phyloP scores from a whole-genome alignment of 345 rosid species.

The Geranium rotundifolium region DNA sequence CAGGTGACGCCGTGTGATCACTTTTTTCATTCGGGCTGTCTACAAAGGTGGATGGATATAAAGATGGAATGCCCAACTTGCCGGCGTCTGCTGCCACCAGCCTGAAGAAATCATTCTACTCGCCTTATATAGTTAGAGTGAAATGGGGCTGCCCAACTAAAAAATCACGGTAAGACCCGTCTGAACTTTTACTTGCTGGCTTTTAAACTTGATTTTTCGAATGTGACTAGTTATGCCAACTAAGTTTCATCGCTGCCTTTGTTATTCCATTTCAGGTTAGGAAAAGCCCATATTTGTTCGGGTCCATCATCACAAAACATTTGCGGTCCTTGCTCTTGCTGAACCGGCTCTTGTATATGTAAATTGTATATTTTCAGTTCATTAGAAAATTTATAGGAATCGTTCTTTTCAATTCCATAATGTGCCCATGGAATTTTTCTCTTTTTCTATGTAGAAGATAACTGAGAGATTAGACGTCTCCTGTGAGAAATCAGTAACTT shows the following conservation, averaged over 20 bases:
- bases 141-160: slow-evolving; percentile 10
- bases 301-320: too few species aligned
- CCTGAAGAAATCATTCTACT: slow-evolving; percentile 27
- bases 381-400: neutral
- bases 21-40: slow-evolving; percentile 85
- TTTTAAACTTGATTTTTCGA: neutral
- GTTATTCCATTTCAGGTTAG: too few species aligned
- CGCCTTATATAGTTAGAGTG: slow-evolving; percentile 21
- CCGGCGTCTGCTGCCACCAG: slow-evolving; percentile 86
- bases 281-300: too few species aligned
- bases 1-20: slow-evolving; percentile 98
- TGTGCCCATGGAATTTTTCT: too few species aligned
- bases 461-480: too few species aligned
- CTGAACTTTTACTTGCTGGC: neutral
- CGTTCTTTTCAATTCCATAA: too few species aligned
- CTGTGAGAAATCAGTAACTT: too few species aligned
- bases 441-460: too few species aligned
- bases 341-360: neutral
- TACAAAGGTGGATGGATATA: slow-evolving; percentile 99
- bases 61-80: slow-evolving; percentile 99
- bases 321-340: too few species aligned
- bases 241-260: too few species aligned
- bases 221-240: too few species aligned
- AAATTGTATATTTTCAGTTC: slow-evolving; percentile 7
- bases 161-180: neutral